phyloP scores from a whole-genome alignment of 2,329 filamentous ascomycete genomes.

The Colletotrichum sp. region DNA sequence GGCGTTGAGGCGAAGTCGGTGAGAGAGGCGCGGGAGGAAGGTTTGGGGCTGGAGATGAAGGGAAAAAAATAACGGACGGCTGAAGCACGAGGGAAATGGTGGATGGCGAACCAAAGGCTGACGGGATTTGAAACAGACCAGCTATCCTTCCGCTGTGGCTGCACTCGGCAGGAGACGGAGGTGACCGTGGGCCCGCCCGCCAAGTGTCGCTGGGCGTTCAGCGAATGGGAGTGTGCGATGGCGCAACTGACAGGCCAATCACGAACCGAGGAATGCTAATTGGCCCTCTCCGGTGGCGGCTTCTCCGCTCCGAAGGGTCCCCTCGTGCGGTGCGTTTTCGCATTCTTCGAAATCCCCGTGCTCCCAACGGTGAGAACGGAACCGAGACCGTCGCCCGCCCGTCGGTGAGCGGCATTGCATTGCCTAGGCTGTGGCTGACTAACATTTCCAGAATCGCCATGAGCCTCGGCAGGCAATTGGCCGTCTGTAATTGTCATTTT shows the following conservation, averaged over 20 bases:
- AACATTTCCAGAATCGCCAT: background rate
- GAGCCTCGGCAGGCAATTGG: constrained; percentile 3
- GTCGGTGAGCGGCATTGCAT: background rate
- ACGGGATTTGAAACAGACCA: constrained; percentile 19
- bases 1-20: background rate
- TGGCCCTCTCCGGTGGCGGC: constrained; percentile 7
- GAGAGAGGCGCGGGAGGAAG: background rate
- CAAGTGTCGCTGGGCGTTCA: background rate
- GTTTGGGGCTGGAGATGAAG: background rate
- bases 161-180: constrained; percentile 19
- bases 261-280: constrained; percentile 1
- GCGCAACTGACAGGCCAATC: background rate
- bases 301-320: background rate
- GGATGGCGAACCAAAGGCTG: background rate
- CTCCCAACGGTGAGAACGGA: background rate
- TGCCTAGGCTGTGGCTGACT: background rate
- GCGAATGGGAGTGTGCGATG: constrained; percentile 6
- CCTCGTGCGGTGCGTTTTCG: background rate
- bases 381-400: background rate
- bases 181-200: constrained; percentile 1
- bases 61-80: background rate
- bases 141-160: constrained; percentile 10
- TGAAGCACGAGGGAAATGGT: background rate
- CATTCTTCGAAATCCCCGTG: background rate
- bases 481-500: background rate